phyloP scores from a whole-genome alignment of 805 yeast genomes.

The Cyberlindnera amylophila region DNA sequence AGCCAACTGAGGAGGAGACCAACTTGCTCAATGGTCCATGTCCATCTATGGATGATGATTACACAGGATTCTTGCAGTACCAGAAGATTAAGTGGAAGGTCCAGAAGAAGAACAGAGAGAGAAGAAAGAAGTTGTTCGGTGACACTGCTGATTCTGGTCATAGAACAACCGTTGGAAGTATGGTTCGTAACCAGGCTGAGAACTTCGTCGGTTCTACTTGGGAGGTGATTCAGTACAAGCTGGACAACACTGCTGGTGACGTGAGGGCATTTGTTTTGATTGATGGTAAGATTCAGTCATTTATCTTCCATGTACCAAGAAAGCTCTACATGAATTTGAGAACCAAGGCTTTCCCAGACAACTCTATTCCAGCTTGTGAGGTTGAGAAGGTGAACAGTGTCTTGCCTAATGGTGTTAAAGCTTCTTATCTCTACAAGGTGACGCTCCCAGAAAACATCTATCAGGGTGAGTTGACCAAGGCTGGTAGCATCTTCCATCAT shows the following conservation, averaged over 20 bases:
- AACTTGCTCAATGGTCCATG: constrained; percentile 47
- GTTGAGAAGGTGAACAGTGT: constrained; percentile 56
- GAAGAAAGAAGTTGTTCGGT: constrained; percentile 81
- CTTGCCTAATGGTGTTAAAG: constrained; percentile 65
- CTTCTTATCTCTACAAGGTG: constrained; percentile 49
- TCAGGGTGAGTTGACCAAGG: constrained; percentile 49
- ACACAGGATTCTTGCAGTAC: constrained; percentile 62
- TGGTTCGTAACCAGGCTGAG: constrained; percentile 77
- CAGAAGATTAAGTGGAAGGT: constrained; percentile 87
- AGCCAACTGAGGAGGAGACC: constrained; percentile 47
- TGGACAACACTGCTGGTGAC: constrained; percentile 64
- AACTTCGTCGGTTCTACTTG: constrained; percentile 72
- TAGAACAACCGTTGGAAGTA: constrained; percentile 59
- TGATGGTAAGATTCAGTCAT: constrained; percentile 67
- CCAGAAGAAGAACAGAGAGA: constrained; percentile 65
- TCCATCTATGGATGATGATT: constrained; percentile 67
- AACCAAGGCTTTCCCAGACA: constrained; percentile 34
- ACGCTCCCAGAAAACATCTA: constrained; percentile 65
- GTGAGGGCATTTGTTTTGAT: constrained; percentile 68
- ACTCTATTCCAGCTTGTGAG: constrained; percentile 45
- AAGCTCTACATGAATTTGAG: constrained; percentile 49
- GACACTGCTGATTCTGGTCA: constrained; percentile 46
- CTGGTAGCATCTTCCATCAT: constrained; percentile 62
- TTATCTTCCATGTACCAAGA: constrained; percentile 72
- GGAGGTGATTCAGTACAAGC: constrained; percentile 76